Percentiles rank a stretch among this genome's conserved stretches.
Conservation (phyloP, 805 yeast species). For the Cyberlindnera xishuangbannaensis region DNA sequence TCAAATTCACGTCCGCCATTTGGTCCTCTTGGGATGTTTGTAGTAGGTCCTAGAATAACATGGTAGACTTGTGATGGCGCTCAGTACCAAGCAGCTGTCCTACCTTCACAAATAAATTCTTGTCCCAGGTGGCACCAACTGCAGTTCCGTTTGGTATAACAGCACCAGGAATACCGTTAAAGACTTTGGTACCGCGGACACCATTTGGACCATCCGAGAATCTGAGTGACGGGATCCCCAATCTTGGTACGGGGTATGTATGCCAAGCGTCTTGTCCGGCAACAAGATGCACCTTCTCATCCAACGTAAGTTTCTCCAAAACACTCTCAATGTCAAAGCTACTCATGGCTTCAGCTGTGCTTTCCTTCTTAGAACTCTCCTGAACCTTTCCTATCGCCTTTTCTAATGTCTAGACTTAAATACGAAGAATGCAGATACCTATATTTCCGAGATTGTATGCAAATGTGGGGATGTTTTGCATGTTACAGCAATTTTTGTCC, state of each 20-base stretch:
- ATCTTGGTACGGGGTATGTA: conserved; percentile 34
- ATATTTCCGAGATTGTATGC: too few species aligned
- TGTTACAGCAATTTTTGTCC: too few species aligned
- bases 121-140: neutral
- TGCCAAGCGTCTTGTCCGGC: conserved; percentile 48
- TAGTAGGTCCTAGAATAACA: conserved; percentile 42
- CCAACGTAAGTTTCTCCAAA: conserved; percentile 21
- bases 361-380: too few species aligned
- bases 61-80: conserved; percentile 49
- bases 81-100: conserved; percentile 34
- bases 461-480: too few species aligned
- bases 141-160: conserved; percentile 57
- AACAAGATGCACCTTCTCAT: conserved; percentile 27
- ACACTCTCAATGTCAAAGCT: conserved; percentile 24
- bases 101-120: neutral
- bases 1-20: conserved; percentile 62
- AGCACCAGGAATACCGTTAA: conserved; percentile 47
- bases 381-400: neutral
- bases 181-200: conserved; percentile 51
- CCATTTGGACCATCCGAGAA: conserved; percentile 62
- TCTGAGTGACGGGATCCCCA: conserved; percentile 42
- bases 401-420: neutral
- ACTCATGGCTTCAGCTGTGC: too few species aligned
- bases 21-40: conserved; percentile 51
- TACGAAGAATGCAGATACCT: too few species aligned